Base-by-base conservation (phyloP, 495 filamentous ascomycete genomes). In the Xylaria curta region DNA sequence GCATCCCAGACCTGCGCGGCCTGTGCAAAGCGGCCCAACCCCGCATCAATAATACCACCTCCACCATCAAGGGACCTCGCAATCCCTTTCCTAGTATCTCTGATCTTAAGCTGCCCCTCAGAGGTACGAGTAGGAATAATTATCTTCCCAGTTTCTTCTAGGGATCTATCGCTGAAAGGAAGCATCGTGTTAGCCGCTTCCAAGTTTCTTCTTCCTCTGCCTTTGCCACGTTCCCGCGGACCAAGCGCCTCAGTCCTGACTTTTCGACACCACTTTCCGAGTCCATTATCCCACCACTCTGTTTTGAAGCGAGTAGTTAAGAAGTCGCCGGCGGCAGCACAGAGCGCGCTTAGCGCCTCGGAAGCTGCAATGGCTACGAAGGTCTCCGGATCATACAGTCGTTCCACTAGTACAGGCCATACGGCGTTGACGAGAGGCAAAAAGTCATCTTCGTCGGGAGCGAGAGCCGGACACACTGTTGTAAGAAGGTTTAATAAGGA, bases 371-470 rank as follows among this genome's bases (percentile, higher is more conserved):
- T 85, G 0, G 86, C 88, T n/a, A 97, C 91, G 73, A 90, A 94
- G 0, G 87, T 85, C 78, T 97, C 94, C 33, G 87, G 80, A 77
- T 97, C 92, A 71, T 92, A 86, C 7, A 98, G 85, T 44, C 93
- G 87, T 5, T 87, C 80, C 0, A 92, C 81, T 12, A 97, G 82
- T 6, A 93, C 88, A 0, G 94, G 93, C 94, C 94, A 99, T 31
- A 98, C 81, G 4, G 92, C 92, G 78, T 97, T 94, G 59, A 98
- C 90, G 3, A 98, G 84, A 0, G 96, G 96, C 1, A 99, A 84
- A 77, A 97, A 97, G 15, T 88, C 89, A 61, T 92, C 88, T 77
- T 97, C 91, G 75, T 96, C 89, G 0, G 85, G 83, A 2, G 91
- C 87, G 3, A 98, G 86, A 4, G 90, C 85, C 0, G 90, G 89